A percentile compares a stretch with the other conserved stretches of the same genome.
Evolutionary conservation across 2,329 filamentous ascomycete species (phyloP).

Genomic region (Hysterium pulicare): DNA sequence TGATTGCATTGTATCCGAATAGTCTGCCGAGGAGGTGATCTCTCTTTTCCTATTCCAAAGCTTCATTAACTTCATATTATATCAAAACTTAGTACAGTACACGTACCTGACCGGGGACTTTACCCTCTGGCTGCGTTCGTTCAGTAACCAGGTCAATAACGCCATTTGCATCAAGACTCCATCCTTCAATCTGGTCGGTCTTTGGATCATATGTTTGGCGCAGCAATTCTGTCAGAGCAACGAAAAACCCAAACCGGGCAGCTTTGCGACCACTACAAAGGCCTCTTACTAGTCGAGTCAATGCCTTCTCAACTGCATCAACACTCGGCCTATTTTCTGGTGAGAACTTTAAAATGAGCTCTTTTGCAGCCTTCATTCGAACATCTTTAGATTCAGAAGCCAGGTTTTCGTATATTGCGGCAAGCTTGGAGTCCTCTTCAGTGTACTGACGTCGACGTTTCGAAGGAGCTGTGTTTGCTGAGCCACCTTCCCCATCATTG

Average conservation of each 20-base stretch:
- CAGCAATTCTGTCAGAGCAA: slow-evolving; percentile 80
- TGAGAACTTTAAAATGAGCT: slow-evolving; percentile 42
- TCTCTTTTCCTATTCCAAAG: slow-evolving; percentile 69
- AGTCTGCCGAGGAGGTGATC: slow-evolving; percentile 82
- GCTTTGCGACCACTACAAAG: slow-evolving; percentile 88
- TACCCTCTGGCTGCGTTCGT: slow-evolving; percentile 51
- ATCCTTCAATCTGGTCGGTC: slow-evolving; percentile 24
- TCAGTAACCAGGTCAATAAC: slow-evolving; percentile 52
- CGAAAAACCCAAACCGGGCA: slow-evolving; percentile 81
- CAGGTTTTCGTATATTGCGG: slow-evolving; percentile 46
- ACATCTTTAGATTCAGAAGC: slow-evolving; percentile 45
- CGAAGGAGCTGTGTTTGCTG: slow-evolving; percentile 11
- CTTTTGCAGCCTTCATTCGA: slow-evolving; percentile 44
- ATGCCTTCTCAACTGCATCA: slow-evolving; percentile 37
- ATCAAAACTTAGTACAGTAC: not conserved
- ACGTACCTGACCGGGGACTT: slow-evolving; percentile 53
- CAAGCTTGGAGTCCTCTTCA: slow-evolving; percentile 41
- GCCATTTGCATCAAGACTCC: slow-evolving; percentile 39
- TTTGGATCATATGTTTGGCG: slow-evolving; percentile 61
- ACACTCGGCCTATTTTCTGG: slow-evolving; percentile 35
- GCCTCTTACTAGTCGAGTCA: slow-evolving; percentile 68
- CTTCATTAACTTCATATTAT: slow-evolving; percentile 12
- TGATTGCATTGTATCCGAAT: slow-evolving; percentile 82
- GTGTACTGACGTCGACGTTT: slow-evolving; percentile 36
- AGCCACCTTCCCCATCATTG: not conserved